Conservation (phyloP, 192 early-diverging fungal genomes). For the Allomyces macrogynus region DNA sequence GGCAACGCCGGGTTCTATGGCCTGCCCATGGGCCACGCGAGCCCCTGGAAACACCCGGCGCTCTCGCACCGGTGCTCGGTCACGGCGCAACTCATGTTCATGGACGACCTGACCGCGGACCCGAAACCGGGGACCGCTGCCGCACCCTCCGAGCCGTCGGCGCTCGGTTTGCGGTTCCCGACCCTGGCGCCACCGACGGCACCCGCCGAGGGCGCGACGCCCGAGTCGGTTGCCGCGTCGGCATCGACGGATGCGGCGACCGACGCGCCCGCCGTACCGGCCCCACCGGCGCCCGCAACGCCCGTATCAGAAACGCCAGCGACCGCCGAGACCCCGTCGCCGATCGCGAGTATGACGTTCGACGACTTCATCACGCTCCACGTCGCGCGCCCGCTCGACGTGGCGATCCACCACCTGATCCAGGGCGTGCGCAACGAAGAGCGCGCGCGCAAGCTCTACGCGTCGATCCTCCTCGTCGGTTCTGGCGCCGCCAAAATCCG, state of each 20-base stretch:
- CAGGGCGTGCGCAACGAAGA: slow-evolving; percentile 41
- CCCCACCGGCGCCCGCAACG: background rate
- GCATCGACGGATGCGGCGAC: background rate
- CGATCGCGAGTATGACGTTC: background rate
- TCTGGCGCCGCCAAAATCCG: slow-evolving; percentile 50
- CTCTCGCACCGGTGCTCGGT: background rate
- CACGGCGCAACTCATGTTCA: background rate
- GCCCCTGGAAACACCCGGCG: background rate
- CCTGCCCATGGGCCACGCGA: background rate
- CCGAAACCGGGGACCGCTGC: background rate
- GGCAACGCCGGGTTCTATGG: background rate
- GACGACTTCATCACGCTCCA: background rate
- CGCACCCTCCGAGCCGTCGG: background rate
- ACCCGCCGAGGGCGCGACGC: background rate
- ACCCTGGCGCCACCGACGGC: background rate
- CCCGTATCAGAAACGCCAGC: background rate
- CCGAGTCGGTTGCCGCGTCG: background rate
- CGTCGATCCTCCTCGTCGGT: slow-evolving; percentile 63
- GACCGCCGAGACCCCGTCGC: background rate
- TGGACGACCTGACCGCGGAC: background rate
- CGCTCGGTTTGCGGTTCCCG: background rate
- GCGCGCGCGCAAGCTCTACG: slow-evolving; percentile 47
- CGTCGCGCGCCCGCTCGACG: slow-evolving; percentile 27
- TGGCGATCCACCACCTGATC: slow-evolving; percentile 49
- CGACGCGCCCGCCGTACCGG: background rate